A percentile compares a stretch with the other conserved stretches of the same genome.
Conservation (phyloP, 306 rosid genomes). For the Lupinus albus region DNA sequence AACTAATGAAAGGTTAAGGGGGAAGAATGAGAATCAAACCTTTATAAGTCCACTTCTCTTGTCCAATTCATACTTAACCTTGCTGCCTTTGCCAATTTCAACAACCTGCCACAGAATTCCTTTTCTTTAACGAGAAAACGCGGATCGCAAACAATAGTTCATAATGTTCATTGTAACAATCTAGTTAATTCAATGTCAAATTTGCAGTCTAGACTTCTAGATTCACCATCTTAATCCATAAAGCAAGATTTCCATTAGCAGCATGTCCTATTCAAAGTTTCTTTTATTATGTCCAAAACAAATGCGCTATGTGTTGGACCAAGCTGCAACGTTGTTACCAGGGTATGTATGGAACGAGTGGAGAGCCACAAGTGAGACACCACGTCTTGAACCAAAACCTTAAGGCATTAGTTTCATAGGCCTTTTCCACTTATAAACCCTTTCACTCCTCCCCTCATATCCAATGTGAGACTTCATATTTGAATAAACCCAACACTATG, state of each 20-base stretch:
- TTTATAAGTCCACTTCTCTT: constrained; percentile 78
- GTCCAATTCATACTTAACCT: constrained; percentile 89
- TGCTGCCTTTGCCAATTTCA: constrained; percentile 86
- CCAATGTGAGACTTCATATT: too few species aligned
- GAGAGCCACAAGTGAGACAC: too few species aligned
- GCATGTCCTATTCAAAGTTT: constrained; percentile 14
- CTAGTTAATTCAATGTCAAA: constrained; percentile 17
- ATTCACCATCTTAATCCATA: constrained; percentile 12
- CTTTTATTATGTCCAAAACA: constrained; percentile 7
- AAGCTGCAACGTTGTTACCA: too few species aligned
- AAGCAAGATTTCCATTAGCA: constrained; percentile 4
- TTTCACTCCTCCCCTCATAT: too few species aligned
- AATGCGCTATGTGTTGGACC: not conserved
- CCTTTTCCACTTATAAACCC: too few species aligned
- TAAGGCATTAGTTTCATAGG: too few species aligned
- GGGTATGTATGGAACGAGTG: too few species aligned
- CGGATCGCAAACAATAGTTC: not conserved
- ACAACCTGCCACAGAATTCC: constrained; percentile 59
- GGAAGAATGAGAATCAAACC: constrained; percentile 44
- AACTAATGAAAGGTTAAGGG: constrained; percentile 11
- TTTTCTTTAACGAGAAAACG: not conserved
- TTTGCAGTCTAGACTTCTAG: constrained; percentile 3
- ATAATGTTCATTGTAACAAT: not conserved
- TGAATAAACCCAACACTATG: too few species aligned
- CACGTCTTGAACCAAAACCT: too few species aligned